phyloP scores from a whole-genome alignment of 1,284 basidiomycete genomes.

The Ganoderma leucocontextum region DNA sequence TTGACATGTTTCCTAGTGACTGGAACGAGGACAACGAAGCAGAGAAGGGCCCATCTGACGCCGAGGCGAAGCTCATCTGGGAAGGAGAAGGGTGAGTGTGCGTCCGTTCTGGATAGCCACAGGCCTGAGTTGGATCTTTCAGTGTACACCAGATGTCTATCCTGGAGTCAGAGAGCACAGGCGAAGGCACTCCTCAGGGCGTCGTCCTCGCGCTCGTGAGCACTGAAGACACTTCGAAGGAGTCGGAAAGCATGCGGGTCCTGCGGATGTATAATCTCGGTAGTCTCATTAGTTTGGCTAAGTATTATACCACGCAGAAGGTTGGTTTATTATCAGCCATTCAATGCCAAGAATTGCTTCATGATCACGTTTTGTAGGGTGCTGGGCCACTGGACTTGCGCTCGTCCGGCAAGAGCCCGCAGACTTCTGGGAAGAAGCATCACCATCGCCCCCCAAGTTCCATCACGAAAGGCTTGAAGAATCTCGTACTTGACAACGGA shows the following conservation, averaged over 20 bases:
- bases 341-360: constrained; percentile 14
- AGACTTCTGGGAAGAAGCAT: constrained; percentile 61
- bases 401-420: constrained; percentile 52
- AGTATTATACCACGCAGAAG: constrained; percentile 73
- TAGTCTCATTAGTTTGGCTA: constrained; percentile 75
- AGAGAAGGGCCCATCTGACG: constrained; percentile 72
- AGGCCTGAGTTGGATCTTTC: constrained; percentile 27
- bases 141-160: constrained; percentile 81
- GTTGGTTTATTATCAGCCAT: constrained; percentile 44
- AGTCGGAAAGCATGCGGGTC: constrained; percentile 60
- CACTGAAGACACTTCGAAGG: constrained; percentile 57
- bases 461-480: constrained; percentile 66
- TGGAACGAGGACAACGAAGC: constrained; percentile 58
- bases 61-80: constrained; percentile 73
- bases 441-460: constrained; percentile 57
- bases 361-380: constrained; percentile 44
- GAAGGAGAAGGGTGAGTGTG: constrained; percentile 72
- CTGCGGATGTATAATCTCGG: constrained; percentile 83
- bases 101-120: constrained; percentile 3
- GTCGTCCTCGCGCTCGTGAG: constrained; percentile 79
- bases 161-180: constrained; percentile 70
- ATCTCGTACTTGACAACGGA: constrained; percentile 59
- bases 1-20: constrained; percentile 80
- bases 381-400: constrained; percentile 67
- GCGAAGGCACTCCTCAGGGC: constrained; percentile 70